A percentile compares a stretch with the other conserved stretches of the same genome.
Evolutionary conservation across 306 rosid species (phyloP).

Genomic region (Notholithocarpus densiflorus): DNA sequence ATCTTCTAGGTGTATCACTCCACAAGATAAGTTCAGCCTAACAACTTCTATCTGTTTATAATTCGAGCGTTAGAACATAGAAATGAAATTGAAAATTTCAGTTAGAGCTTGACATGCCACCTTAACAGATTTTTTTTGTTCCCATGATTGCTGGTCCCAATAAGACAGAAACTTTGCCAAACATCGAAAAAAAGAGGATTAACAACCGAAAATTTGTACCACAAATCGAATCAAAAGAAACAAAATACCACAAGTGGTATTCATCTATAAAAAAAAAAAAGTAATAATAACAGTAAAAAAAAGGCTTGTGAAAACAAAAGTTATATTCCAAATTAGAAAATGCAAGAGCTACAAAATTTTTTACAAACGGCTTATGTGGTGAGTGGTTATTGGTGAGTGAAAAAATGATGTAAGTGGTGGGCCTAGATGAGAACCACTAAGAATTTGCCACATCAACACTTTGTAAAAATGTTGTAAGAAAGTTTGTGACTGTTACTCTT

Average conservation of each 20-base stretch:
- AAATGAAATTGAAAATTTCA: neutral
- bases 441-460: no score
- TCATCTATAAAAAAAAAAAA: neutral
- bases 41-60: neutral
- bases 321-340: neutral
- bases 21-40: neutral
- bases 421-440: no score
- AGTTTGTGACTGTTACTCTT: no score
- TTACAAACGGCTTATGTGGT: no score
- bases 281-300: neutral
- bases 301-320: neutral
- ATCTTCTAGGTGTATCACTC: neutral
- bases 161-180: neutral
- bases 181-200: neutral
- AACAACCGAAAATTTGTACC: neutral
- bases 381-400: no score
- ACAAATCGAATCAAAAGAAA: neutral
- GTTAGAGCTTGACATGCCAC: neutral
- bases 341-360: no score
- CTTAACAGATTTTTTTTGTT: neutral
- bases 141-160: neutral
- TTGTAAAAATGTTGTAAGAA: no score
- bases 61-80: neutral
- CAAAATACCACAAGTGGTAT: neutral
- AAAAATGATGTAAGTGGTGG: no score